Conservation (phyloP, 305 asterid species). For the Ilex paraguariensis region DNA sequence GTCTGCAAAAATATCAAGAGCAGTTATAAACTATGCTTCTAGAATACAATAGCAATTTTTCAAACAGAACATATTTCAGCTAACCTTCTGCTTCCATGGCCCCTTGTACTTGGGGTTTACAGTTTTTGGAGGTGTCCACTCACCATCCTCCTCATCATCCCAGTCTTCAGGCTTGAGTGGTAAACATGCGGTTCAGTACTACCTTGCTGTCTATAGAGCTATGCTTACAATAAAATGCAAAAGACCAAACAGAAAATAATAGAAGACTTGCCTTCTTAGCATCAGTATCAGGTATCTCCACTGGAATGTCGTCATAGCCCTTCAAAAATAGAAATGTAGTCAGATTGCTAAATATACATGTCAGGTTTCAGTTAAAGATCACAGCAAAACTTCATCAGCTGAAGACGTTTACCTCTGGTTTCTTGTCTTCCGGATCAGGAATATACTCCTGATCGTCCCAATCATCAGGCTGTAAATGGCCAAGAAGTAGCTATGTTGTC, state of each 20-base stretch:
- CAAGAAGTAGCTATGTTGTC: neutral
- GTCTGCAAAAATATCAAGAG: slow-evolving; percentile 36
- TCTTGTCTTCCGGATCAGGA: slow-evolving; percentile 91
- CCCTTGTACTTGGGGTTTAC: slow-evolving; percentile 99
- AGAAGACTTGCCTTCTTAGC: slow-evolving; percentile 73
- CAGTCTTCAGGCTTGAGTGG: slow-evolving; percentile 91
- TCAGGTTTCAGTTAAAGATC: neutral
- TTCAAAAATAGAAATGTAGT: slow-evolving; percentile 13
- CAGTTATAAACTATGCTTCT: neutral
- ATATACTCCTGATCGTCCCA: slow-evolving; percentile 97
- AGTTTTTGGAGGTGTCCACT: slow-evolving; percentile 94
- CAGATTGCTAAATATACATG: too few species aligned
- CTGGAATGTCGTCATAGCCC: slow-evolving; percentile 94
- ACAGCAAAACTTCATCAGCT: neutral
- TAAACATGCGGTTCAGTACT: slow-evolving; percentile 1
- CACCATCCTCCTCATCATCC: slow-evolving; percentile 99
- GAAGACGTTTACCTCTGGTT: slow-evolving; percentile 62
- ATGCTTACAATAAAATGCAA: too few species aligned
- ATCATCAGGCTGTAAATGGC: slow-evolving; percentile 72
- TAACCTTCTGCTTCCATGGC: slow-evolving; percentile 88
- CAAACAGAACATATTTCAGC: slow-evolving; percentile 1
- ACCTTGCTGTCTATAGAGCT: neutral
- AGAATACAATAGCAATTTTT: neutral
- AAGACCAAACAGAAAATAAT: neutral
- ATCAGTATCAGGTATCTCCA: slow-evolving; percentile 81